Conservation (phyloP, 768 basidiomycete species). For the Candolleomyces efflorescens region DNA sequence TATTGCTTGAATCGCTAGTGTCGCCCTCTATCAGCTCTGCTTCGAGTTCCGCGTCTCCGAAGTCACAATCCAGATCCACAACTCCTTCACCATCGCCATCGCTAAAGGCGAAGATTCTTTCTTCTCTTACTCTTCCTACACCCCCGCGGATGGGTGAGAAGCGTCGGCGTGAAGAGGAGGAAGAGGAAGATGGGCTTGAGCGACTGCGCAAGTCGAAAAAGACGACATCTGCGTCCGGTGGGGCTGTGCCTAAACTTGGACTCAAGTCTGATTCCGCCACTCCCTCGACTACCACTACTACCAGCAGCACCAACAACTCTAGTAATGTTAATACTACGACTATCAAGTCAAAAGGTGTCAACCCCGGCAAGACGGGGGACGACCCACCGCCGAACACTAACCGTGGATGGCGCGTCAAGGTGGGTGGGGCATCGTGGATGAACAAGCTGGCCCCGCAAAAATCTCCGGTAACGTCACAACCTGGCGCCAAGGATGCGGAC, state of each 20-base stretch:
- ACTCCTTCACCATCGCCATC: conserved; percentile 1
- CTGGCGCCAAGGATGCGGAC: conserved; percentile 69
- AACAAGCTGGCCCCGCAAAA: conserved; percentile 13
- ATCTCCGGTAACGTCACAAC: conserved; percentile 40
- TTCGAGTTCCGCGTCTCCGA: conserved; percentile 11
- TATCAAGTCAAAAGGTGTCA: conserved; percentile 17
- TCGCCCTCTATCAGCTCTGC: conserved; percentile 35
- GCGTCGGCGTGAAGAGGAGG: conserved; percentile 66
- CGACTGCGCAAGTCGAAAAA: conserved; percentile 58
- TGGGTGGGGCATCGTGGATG: conserved; percentile 22
- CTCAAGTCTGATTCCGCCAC: too few relatives aligned
- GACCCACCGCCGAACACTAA: conserved; percentile 43
- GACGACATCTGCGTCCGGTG: background rate
- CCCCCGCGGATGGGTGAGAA: conserved; percentile 62
- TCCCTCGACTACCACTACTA: background rate
- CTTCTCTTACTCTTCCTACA: conserved; percentile 18
- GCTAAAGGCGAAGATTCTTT: conserved; percentile 8
- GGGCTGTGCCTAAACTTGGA: too few relatives aligned
- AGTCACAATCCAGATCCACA: background rate
- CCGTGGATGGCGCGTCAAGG: conserved; percentile 52
- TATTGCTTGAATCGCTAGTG: conserved; percentile 52
- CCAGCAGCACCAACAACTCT: background rate
- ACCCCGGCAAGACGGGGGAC: conserved; percentile 37
- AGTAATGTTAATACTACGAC: background rate
- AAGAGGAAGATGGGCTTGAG: conserved; percentile 65